A percentile compares a stretch with the other conserved stretches of the same genome.
These are phyloP conservation scores for Penicillium simplicissimum DNA, from an alignment of 495 filamentous ascomycete species.

Conservation along the genomic window DNA sequence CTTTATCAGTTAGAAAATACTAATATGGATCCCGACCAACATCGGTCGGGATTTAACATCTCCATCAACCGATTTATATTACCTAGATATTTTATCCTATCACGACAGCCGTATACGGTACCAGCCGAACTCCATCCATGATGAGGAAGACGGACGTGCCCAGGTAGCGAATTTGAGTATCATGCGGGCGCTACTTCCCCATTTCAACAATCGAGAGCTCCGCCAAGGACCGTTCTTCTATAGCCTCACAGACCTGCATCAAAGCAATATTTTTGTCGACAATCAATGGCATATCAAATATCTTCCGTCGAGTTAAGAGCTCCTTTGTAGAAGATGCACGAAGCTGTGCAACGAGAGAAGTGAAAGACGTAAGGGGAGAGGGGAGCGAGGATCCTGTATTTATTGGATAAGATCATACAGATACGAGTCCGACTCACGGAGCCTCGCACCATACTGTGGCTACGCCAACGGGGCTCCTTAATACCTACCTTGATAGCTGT, in stretches of 20 bases:
- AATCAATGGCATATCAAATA: conserved; percentile 28
- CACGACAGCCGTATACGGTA: conserved; percentile 30
- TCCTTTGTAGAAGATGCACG: too few species aligned
- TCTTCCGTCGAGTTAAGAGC: conserved; percentile 1
- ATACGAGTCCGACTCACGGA: too few species aligned
- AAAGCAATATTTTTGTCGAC: conserved; percentile 32
- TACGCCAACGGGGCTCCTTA: too few species aligned
- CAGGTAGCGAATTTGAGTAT: conserved; percentile 24
- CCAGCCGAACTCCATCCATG: conserved; percentile 28
- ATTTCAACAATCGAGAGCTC: neutral
- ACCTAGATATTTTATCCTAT: conserved; percentile 23
- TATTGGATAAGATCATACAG: too few species aligned
- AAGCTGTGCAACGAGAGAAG: too few species aligned
- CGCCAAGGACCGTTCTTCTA: conserved; percentile 16
- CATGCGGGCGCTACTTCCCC: neutral
- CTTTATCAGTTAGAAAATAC: conserved; percentile 39
- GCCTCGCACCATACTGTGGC: too few species aligned
- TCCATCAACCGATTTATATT: conserved; percentile 34
- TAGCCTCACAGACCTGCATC: conserved; percentile 31
- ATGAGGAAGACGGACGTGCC: conserved; percentile 24
- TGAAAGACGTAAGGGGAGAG: too few species aligned
- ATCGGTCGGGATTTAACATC: conserved; percentile 35
- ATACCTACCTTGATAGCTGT: too few species aligned
- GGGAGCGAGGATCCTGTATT: too few species aligned
- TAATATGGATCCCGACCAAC: conserved; percentile 30